These are phyloP conservation scores for Saksenaea vasiformis DNA, from an alignment of 371 early-diverging fungal species.

Conservation along the genomic window DNA sequence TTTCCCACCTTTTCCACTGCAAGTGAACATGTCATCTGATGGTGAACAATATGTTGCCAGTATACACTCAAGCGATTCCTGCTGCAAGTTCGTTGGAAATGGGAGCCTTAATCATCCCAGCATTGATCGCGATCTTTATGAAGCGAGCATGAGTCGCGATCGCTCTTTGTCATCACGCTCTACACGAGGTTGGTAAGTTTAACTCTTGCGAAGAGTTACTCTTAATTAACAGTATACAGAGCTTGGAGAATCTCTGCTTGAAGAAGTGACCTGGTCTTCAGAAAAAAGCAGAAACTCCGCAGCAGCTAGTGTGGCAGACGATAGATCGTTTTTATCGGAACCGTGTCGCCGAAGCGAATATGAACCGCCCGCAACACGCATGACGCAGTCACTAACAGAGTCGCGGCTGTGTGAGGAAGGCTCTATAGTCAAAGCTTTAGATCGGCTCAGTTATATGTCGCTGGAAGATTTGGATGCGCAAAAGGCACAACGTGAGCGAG, in stretches of 20 bases:
- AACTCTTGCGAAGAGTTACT: background rate
- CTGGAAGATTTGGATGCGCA: background rate
- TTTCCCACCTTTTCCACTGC: background rate
- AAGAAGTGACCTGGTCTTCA: background rate
- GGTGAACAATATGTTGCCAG: background rate
- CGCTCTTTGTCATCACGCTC: background rate
- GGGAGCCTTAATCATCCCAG: conserved; percentile 10
- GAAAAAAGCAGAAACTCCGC: background rate
- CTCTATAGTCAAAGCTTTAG: background rate
- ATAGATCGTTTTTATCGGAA: background rate
- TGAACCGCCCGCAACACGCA: background rate
- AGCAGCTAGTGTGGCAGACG: background rate
- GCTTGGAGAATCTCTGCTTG: background rate
- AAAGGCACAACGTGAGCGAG: background rate
- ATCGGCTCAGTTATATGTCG: background rate
- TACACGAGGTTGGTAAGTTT: conserved; percentile 2
- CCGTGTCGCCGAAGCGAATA: background rate
- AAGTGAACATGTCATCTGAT: background rate
- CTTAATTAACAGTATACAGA: background rate
- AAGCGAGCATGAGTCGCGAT: background rate
- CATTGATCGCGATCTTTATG: background rate
- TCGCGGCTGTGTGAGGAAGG: background rate
- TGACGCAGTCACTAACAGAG: background rate
- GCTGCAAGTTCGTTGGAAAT: background rate
- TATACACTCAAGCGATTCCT: conserved; percentile 1